These are phyloP conservation scores for Noccaea caerulescens DNA, from an alignment of 345 rosid species.

Conservation along the genomic window DNA sequence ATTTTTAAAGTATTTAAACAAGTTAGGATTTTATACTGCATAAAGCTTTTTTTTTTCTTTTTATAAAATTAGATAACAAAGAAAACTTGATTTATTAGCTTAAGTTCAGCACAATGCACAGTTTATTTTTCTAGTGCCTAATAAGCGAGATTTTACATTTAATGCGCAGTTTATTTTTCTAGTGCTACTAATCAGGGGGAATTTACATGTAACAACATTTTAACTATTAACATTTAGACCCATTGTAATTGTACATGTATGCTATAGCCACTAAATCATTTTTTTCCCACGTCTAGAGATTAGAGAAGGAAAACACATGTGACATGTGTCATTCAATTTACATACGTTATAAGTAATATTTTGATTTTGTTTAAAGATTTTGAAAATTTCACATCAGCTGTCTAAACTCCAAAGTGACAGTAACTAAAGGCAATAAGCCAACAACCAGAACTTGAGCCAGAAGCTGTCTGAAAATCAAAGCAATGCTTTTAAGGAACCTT, in stretches of 20 bases:
- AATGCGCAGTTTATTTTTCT: too few species aligned
- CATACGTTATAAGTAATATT: not conserved
- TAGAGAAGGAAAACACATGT: not conserved
- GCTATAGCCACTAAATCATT: not conserved
- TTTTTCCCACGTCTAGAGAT: not conserved
- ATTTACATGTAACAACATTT: constrained; percentile 3
- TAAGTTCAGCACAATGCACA: too few species aligned
- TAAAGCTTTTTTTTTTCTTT: too few species aligned
- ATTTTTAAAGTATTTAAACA: too few species aligned
- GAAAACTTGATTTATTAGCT: too few species aligned
- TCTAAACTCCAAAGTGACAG: constrained; percentile 26
- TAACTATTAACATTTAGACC: too few species aligned
- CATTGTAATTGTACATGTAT: not conserved
- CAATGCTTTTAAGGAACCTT: constrained; percentile 42
- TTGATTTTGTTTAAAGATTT: not conserved
- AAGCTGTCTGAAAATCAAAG: constrained; percentile 49
- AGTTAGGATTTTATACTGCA: too few species aligned
- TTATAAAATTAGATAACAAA: too few species aligned
- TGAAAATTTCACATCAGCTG: constrained; percentile 16
- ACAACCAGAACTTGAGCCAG: constrained; percentile 43
- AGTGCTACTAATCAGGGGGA: too few species aligned
- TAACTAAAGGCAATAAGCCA: constrained; percentile 44
- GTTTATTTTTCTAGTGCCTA: too few species aligned
- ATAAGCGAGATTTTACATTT: too few species aligned
- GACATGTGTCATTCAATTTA: constrained; percentile 2